A percentile compares a stretch with the other conserved stretches of the same genome.
Evolutionary conservation across 139 green algal species (phyloP).

Genomic region (Gonium pectorale): DNA sequence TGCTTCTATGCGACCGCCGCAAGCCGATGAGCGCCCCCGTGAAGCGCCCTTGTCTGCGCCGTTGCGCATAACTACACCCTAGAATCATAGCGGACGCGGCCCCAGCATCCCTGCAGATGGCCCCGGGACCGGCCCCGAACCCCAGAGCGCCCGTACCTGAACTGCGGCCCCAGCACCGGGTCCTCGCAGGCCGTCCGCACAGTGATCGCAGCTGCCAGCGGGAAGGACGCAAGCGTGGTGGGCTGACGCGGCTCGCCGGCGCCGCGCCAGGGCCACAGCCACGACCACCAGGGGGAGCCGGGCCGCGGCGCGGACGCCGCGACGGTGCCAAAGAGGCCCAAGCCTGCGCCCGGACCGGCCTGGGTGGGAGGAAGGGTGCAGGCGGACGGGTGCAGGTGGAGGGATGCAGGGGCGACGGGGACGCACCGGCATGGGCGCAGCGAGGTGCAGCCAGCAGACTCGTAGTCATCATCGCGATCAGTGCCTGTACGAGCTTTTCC

Average conservation of each 20-base stretch:
- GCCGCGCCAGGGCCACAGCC: constrained; percentile 23
- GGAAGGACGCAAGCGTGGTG: constrained; percentile 55
- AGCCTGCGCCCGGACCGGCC: constrained; percentile 19
- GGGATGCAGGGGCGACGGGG: no score
- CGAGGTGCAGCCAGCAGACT: no score
- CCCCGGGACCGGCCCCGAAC: no score
- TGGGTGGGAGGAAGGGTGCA: background rate
- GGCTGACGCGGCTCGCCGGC: background rate
- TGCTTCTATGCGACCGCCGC: no score
- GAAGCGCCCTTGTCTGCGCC: no score
- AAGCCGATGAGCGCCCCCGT: no score
- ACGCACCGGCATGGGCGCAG: no score
- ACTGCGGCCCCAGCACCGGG: constrained; percentile 37
- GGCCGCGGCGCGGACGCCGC: background rate
- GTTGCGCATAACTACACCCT: no score
- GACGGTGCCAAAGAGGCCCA: background rate
- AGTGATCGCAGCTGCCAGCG: constrained; percentile 46
- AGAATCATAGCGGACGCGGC: no score
- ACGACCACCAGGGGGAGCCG: constrained; percentile 23
- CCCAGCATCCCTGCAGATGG: no score
- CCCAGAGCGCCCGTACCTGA: background rate
- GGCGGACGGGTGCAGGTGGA: background rate
- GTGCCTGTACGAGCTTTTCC: no score
- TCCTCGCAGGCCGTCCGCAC: constrained; percentile 37
- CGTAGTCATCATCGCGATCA: no score